Evolutionary conservation across 2,329 filamentous ascomycete species (phyloP).

Genomic region (Didymella arachidicola): DNA sequence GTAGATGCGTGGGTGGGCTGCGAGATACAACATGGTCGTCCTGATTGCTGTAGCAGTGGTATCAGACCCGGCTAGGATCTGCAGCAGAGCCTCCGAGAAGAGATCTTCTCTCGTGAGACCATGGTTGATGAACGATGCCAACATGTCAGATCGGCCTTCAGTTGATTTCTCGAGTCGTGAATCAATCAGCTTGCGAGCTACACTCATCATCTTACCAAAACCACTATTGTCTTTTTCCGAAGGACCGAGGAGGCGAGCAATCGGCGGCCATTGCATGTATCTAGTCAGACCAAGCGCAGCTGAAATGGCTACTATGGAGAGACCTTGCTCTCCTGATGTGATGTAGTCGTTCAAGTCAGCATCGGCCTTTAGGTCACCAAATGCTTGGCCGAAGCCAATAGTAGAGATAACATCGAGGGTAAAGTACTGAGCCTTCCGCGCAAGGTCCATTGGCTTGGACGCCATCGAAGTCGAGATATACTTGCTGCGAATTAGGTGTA

Average conservation of each 20-base stretch:
- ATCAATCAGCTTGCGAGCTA: constrained; percentile 30
- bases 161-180: constrained; percentile 46
- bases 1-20: constrained; percentile 57
- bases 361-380: constrained; percentile 60
- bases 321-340: constrained; percentile 50
- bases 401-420: constrained; percentile 63
- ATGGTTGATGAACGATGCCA: constrained; percentile 59
- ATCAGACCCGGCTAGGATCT: constrained; percentile 64
- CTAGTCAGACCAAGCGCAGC: constrained; percentile 24
- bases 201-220: constrained; percentile 34
- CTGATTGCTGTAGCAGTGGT: constrained; percentile 65
- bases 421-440: constrained; percentile 59
- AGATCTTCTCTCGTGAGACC: constrained; percentile 51
- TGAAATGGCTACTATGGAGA: constrained; percentile 13
- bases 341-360: constrained; percentile 56
- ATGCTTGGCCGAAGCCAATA: constrained; percentile 60
- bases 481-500: constrained; percentile 57
- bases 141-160: constrained; percentile 59
- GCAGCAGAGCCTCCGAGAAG: constrained; percentile 53
- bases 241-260: constrained; percentile 33
- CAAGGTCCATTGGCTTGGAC: constrained; percentile 53
- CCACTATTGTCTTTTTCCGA: constrained; percentile 44
- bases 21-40: constrained; percentile 60
- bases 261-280: constrained; percentile 27
- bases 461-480: constrained; percentile 41